A percentile compares a stretch with the other conserved stretches of the same genome.
phyloP scores from a whole-genome alignment of 2,329 filamentous ascomycete species.

The Colletotrichum sansevieriae region DNA sequence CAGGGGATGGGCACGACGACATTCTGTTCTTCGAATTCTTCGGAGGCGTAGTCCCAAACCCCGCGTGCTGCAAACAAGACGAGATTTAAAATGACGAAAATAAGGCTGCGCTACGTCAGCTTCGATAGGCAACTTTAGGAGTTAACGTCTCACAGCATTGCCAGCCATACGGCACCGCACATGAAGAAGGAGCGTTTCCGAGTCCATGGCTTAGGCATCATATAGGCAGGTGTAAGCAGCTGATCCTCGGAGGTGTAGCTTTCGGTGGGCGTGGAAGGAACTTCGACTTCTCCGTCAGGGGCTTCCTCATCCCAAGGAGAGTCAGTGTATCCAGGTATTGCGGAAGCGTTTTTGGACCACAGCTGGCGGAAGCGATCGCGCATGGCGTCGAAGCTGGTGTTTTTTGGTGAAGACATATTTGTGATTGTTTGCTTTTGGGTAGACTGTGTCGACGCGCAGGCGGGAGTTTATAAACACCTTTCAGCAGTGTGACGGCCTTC shows the following conservation, averaged over 20 bases:
- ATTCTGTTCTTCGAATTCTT: conserved; percentile 19
- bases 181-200: conserved; percentile 36
- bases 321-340: conserved; percentile 25
- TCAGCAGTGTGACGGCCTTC: too few relatives aligned
- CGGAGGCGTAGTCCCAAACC: conserved; percentile 29
- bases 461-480: neutral
- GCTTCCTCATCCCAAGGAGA: conserved; percentile 16
- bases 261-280: conserved; percentile 20
- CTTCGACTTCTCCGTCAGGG: neutral
- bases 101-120: conserved; percentile 24
- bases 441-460: neutral
- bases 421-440: neutral
- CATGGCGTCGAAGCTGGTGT: conserved; percentile 17
- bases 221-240: conserved; percentile 25
- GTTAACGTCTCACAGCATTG: conserved; percentile 31
- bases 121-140: neutral
- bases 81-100: conserved; percentile 37
- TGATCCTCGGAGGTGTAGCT: conserved; percentile 36
- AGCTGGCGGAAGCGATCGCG: conserved; percentile 35
- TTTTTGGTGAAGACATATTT: conserved; percentile 20
- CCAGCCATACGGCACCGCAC: conserved; percentile 39
- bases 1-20: conserved; percentile 66
- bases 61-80: conserved; percentile 32
- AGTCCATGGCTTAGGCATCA: conserved; percentile 35
- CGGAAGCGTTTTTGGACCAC: conserved; percentile 22